Base-by-base conservation (phyloP, 2,329 filamentous ascomycete genomes). In the Beauveria caledonica region DNA sequence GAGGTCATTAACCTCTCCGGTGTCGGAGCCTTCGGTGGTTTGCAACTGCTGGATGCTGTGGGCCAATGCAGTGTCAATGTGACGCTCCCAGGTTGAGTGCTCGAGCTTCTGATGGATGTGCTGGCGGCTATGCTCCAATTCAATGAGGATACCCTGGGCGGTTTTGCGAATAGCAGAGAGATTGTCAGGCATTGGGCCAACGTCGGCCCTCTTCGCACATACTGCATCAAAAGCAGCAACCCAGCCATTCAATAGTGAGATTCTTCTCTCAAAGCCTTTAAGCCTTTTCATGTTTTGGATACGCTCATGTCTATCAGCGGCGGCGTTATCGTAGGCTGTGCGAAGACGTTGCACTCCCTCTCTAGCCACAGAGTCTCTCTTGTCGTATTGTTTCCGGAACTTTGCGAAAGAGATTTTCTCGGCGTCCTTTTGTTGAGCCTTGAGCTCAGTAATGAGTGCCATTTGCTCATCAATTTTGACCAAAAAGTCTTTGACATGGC, bases 391-490 rank as follows among this genome's bases (percentile, higher is more conserved):
- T 74, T 96, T 97, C 68, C 87, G 87, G 76, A 97, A 96, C 70
- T 97, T 97, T 66, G 84, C 80, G 66, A 93, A 93, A 54, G 91
- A 92, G 3, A 86, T 78, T 42, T 83, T 84, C 70, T 97, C 94
- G 5, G 87, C 87, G 60, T 97, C 90, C 72, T 92, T 95, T 70
- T 96, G 91, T 72, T 97, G 90, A 27, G 89, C 89, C 76, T 94
- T 92, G 60, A 99, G 83, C 72, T 97, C 92, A 67, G 96, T 96
- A 73, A 99, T 99, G 69, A 97, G 76, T n/a, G 86, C 88, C 82
- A 96, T 92, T 72, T 99, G 93, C 76, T 99, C 94, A 70, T 99
- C 93, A 68, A 99, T 99, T 81, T 97, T 97, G 78, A 97, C 94
- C 72, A 99, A 77, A 76, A 96, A 99, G 74, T 99, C 94, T 78